phyloP scores from a whole-genome alignment of 768 basidiomycete species.

The Russula dissimulans region DNA sequence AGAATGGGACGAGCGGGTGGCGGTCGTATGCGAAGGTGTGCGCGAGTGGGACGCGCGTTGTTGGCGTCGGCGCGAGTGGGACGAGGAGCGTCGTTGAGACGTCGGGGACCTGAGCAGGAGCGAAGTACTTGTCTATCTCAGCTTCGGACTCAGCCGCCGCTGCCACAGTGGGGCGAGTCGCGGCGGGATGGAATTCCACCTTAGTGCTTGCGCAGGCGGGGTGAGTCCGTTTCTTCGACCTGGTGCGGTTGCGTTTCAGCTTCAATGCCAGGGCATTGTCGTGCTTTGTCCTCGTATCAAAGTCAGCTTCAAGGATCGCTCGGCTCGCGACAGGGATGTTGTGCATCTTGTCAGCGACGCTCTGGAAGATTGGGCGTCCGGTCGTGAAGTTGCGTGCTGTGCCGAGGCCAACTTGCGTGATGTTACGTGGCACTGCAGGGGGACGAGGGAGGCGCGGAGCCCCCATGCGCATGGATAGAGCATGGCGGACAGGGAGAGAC shows the following conservation, averaged over 20 bases:
- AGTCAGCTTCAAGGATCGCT: conserved; percentile 66
- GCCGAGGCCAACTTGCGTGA: conserved; percentile 67
- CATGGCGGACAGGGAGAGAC: conserved; percentile 45
- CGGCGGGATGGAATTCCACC: conserved; percentile 16
- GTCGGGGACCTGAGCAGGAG: conserved; percentile 26
- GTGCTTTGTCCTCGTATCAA: conserved; percentile 48
- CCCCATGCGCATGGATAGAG: conserved; percentile 39
- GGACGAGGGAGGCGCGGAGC: conserved; percentile 52
- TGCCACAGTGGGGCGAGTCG: conserved; percentile 17
- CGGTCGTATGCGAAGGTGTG: conserved; percentile 20
- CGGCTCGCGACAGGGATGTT: conserved; percentile 64
- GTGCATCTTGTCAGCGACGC: conserved; percentile 59
- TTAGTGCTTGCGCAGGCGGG: conserved; percentile 17
- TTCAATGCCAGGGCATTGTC: conserved; percentile 27
- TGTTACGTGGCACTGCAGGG: conserved; percentile 37
- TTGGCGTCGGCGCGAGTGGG: conserved; percentile 69
- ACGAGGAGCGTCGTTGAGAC: conserved; percentile 64
- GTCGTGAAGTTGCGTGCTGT: conserved; percentile 69
- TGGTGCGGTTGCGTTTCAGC: conserved; percentile 19
- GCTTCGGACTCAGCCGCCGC: conserved; percentile 14
- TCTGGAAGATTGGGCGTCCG: conserved; percentile 67
- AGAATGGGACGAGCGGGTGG: conserved; percentile 43
- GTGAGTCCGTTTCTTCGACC: conserved; percentile 26
- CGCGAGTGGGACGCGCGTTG: conserved; percentile 50
- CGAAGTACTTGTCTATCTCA: conserved; percentile 58